Evolutionary conservation across 345 rosid genomes (phyloP).

Genomic region (Lepidium didymum): DNA sequence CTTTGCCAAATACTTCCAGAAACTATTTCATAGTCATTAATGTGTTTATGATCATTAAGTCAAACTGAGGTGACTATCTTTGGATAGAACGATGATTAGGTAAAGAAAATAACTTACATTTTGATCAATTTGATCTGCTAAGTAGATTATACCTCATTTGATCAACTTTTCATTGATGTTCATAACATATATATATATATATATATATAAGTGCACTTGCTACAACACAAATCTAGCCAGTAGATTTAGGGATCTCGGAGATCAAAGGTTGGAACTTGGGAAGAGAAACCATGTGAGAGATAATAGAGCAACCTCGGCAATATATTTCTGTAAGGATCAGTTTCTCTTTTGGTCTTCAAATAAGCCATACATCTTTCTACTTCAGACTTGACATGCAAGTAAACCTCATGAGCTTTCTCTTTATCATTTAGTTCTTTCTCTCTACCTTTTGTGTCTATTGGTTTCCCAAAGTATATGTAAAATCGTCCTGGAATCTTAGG

Average conservation of each 20-base stretch:
- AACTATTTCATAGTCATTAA: too few species aligned
- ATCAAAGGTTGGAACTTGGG: conserved; percentile 55
- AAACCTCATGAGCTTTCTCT: conserved; percentile 41
- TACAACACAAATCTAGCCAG: not conserved
- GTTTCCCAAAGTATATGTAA: conserved; percentile 60
- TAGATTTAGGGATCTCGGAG: conserved; percentile 19
- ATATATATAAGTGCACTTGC: too few species aligned
- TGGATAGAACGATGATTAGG: too few species aligned
- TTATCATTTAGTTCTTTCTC: conserved; percentile 38
- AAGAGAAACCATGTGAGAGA: conserved; percentile 37
- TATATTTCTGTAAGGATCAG: conserved; percentile 54
- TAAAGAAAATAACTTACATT: too few species aligned
- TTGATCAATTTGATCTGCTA: too few species aligned
- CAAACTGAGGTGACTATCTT: too few species aligned
- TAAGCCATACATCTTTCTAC: conserved; percentile 49
- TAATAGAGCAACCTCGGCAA: conserved; percentile 37
- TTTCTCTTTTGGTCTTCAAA: conserved; percentile 47
- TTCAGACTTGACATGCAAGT: conserved; percentile 45
- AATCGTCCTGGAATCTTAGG: conserved; percentile 73
- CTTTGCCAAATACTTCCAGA: too few species aligned
- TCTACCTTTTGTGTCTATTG: conserved; percentile 64
- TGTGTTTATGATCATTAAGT: too few species aligned
- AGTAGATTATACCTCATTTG: too few species aligned
- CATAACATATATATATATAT: too few species aligned
- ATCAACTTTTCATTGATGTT: too few species aligned